A percentile compares a stretch with the other conserved stretches of the same genome.
phyloP scores from a whole-genome alignment of 2,329 filamentous ascomycete genomes.

The Epichloe bromicola region DNA sequence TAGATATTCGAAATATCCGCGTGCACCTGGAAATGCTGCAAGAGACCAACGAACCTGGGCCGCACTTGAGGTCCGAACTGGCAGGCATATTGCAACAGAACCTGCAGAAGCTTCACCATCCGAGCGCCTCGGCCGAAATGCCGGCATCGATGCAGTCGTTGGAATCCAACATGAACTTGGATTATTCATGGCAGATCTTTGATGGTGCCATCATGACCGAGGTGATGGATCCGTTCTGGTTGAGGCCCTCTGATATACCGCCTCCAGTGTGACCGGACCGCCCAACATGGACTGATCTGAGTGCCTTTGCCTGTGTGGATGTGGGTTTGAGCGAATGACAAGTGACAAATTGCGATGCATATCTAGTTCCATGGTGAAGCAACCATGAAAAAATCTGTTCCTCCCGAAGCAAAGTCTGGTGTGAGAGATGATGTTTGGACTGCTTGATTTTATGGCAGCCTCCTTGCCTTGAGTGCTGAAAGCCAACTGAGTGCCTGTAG shows the following conservation, averaged over 20 bases:
- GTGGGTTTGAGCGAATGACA: too few species aligned
- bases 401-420: too few species aligned
- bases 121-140: slow-evolving; percentile 2
- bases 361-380: too few species aligned
- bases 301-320: too few species aligned
- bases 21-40: slow-evolving; percentile 17
- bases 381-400: too few species aligned
- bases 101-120: slow-evolving; percentile 13
- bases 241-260: background rate
- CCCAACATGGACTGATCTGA: background rate
- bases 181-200: slow-evolving; percentile 11
- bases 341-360: too few species aligned
- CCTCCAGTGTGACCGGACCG: background rate
- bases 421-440: too few species aligned
- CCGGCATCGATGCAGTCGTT: slow-evolving; percentile 6
- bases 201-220: slow-evolving; percentile 7
- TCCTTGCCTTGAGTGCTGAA: too few species aligned
- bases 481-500: too few species aligned
- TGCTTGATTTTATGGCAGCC: too few species aligned
- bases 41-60: slow-evolving; percentile 17
- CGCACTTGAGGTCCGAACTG: slow-evolving; percentile 10
- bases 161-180: slow-evolving; percentile 5
- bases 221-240: slow-evolving; percentile 2
- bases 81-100: slow-evolving; percentile 12
- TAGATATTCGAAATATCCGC: slow-evolving; percentile 16